These are phyloP conservation scores for Sarocladium oryzae DNA, from an alignment of 2,329 filamentous ascomycete genomes.

Conservation along the genomic window DNA sequence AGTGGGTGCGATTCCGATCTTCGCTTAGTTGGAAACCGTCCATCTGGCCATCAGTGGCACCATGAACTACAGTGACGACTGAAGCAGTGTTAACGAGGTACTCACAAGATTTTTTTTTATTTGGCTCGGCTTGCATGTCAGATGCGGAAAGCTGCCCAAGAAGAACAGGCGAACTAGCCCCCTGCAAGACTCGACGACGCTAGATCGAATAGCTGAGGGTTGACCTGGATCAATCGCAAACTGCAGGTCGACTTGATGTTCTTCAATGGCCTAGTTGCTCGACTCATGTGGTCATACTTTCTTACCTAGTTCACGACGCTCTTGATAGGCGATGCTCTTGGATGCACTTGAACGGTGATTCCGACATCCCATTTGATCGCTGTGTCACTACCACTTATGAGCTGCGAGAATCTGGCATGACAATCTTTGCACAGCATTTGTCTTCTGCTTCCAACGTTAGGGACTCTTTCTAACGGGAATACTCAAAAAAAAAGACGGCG, in stretches of 20 bases:
- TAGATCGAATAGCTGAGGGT: constrained; percentile 6
- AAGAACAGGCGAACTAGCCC: neutral
- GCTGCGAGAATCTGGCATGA: neutral
- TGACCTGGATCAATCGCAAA: neutral
- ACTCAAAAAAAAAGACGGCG: constrained; percentile 1
- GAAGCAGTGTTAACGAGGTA: too few relatives aligned
- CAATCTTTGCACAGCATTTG: neutral
- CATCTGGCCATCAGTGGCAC: too few relatives aligned
- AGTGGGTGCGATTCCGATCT: too few relatives aligned
- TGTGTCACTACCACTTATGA: neutral
- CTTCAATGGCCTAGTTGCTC: neutral
- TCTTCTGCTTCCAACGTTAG: neutral
- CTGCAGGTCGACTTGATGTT: neutral
- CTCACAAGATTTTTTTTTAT: neutral
- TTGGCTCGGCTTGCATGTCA: neutral
- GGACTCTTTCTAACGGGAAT: neutral
- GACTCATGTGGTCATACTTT: neutral
- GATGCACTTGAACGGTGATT: neutral
- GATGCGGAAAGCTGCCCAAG: neutral
- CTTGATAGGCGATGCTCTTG: neutral
- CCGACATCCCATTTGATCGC: neutral
- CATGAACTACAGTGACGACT: too few relatives aligned
- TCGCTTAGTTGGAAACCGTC: too few relatives aligned
- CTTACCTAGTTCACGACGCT: neutral
- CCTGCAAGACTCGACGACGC: constrained; percentile 8